These are phyloP conservation scores for Spergularia bocconei DNA, from an alignment of 148 eudicot species.

Conservation along the genomic window DNA sequence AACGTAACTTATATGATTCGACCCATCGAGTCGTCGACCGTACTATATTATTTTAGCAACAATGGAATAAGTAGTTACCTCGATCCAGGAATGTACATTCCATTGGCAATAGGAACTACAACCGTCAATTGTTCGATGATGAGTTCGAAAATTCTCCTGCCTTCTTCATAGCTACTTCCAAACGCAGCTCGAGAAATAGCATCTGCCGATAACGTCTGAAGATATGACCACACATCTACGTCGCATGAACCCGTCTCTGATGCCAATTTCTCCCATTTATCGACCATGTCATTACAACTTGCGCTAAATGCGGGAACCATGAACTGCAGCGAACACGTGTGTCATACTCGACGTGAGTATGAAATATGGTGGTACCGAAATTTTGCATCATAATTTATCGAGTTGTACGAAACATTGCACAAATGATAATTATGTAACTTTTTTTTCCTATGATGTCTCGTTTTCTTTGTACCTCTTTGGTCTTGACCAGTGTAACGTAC, in stretches of 20 bases:
- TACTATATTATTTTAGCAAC: too few relatives aligned
- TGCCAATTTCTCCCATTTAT: conserved; percentile 31
- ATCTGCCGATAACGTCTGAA: conserved; percentile 30
- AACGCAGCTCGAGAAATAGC: conserved; percentile 37
- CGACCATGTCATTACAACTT: conserved; percentile 20
- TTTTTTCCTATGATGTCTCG: too few relatives aligned
- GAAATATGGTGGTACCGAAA: not conserved
- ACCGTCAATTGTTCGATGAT: conserved; percentile 22
- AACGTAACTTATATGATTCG: too few relatives aligned
- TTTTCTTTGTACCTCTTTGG: too few relatives aligned
- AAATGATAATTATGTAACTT: too few relatives aligned
- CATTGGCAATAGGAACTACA: not conserved
- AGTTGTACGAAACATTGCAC: too few relatives aligned
- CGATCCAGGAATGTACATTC: conserved; percentile 33
- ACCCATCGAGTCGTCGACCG: too few relatives aligned
- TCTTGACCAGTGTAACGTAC: too few relatives aligned
- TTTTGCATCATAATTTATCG: not conserved
- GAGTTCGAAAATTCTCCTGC: conserved; percentile 28
- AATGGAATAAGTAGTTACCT: conserved; percentile 17
- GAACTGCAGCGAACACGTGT: not conserved
- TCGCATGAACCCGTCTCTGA: conserved; percentile 25
- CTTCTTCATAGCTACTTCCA: conserved; percentile 36
- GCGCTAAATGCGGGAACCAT: conserved; percentile 28
- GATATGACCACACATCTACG: conserved; percentile 30
- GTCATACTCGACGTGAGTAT: not conserved